phyloP scores from a whole-genome alignment of 768 basidiomycete genomes.

The Favolaschia claudopus region DNA sequence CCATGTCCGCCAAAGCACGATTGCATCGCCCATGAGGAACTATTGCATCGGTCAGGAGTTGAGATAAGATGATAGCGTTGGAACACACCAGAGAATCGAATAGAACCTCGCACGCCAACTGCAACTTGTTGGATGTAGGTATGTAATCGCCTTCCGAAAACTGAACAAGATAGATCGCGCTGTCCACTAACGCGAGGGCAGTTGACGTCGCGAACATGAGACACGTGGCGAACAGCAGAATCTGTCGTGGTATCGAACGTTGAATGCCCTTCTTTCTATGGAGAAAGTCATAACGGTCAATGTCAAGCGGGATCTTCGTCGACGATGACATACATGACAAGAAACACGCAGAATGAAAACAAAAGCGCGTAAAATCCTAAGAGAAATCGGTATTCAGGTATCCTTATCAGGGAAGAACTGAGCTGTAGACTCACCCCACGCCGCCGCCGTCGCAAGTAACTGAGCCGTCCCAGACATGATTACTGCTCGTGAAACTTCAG shows the following conservation, averaged over 20 bases:
- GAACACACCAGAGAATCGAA: slow-evolving; percentile 4
- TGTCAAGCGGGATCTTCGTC: not conserved
- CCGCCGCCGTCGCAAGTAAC: not conserved
- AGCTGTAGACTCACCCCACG: not conserved
- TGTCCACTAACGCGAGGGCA: not conserved
- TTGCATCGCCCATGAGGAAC: slow-evolving; percentile 8
- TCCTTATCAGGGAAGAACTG: not conserved
- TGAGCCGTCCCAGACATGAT: slow-evolving; percentile 7
- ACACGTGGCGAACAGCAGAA: slow-evolving; percentile 8
- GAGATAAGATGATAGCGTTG: not conserved
- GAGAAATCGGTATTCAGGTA: not conserved
- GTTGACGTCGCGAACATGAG: slow-evolving; percentile 6
- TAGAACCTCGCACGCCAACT: slow-evolving; percentile 4
- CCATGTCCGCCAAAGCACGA: slow-evolving; percentile 13
- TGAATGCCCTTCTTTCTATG: not conserved
- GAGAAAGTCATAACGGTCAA: not conserved
- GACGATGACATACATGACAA: not conserved
- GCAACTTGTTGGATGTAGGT: not conserved
- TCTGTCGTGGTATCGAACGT: not conserved
- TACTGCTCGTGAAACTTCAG: not conserved
- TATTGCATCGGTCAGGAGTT: not conserved
- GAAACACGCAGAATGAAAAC: not conserved
- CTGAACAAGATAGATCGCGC: slow-evolving; percentile 2
- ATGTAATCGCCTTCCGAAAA: not conserved
- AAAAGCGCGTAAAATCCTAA: slow-evolving; percentile 4